Conservation (phyloP, 495 filamentous ascomycete genomes). For the Hyaloscypha finlandica region DNA sequence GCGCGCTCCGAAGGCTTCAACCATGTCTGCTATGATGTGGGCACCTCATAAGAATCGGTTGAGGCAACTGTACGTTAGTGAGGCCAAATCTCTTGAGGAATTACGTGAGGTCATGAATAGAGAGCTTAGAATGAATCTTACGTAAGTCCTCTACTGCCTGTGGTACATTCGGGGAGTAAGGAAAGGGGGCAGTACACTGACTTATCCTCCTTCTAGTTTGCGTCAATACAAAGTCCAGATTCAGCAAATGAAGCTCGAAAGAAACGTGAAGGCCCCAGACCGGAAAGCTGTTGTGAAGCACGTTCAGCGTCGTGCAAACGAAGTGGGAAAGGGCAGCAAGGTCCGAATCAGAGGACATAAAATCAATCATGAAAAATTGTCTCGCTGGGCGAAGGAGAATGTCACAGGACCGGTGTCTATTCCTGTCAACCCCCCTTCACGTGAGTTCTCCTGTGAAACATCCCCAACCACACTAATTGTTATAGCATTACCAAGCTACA, state of each 20-base stretch:
- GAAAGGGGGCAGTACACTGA: too few species aligned
- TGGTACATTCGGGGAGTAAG: too few species aligned
- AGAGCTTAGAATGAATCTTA: slow-evolving; percentile 5
- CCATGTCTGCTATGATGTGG: slow-evolving; percentile 17
- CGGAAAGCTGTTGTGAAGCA: slow-evolving; percentile 11
- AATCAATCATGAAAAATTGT: slow-evolving; percentile 10
- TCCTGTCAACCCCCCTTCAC: slow-evolving; percentile 2
- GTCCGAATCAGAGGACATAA: slow-evolving; percentile 15
- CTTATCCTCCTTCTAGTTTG: slow-evolving; percentile 1
- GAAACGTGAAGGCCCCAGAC: slow-evolving; percentile 9
- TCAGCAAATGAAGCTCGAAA: slow-evolving; percentile 7
- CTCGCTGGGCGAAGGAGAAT: slow-evolving; percentile 13
- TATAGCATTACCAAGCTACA: slow-evolving; percentile 9
- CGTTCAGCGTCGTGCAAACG: slow-evolving; percentile 14
- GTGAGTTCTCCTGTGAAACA: slow-evolving; percentile 9
- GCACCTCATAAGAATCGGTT: slow-evolving; percentile 6
- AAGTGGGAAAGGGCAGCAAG: background rate
- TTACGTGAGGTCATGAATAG: slow-evolving; percentile 6
- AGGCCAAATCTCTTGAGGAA: slow-evolving; percentile 7
- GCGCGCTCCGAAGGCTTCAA: slow-evolving; percentile 20
- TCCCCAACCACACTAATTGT: background rate
- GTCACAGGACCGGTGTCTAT: background rate
- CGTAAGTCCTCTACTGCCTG: slow-evolving; percentile 3
- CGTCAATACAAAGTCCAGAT: slow-evolving; percentile 23
- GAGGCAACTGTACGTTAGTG: slow-evolving; percentile 13